phyloP scores from a whole-genome alignment of 768 basidiomycete species.

The Termitomyces sp. region DNA sequence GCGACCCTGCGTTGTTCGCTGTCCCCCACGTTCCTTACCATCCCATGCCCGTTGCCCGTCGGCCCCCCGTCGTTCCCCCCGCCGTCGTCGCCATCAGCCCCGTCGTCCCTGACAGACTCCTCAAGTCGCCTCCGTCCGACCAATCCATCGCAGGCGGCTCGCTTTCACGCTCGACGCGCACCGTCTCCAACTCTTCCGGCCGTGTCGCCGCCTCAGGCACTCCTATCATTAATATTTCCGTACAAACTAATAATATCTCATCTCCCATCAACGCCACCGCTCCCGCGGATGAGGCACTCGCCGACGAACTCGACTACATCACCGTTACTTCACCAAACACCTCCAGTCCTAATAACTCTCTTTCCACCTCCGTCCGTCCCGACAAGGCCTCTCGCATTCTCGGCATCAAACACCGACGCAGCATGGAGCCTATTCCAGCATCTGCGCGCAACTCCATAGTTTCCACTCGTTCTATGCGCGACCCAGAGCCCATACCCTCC shows the following conservation, averaged over 20 bases:
- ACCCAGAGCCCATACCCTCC: conserved; percentile 56
- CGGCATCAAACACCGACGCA: conserved; percentile 70
- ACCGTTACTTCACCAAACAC: conserved; percentile 36
- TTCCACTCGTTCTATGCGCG: conserved; percentile 67
- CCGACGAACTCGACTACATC: conserved; percentile 77
- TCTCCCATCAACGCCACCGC: conserved; percentile 25
- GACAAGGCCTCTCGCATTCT: conserved; percentile 81
- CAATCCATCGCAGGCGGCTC: conserved; percentile 39
- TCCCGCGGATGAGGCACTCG: conserved; percentile 46
- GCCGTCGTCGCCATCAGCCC: conserved; percentile 36
- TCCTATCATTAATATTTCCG: conserved; percentile 55
- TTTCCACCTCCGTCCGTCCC: conserved; percentile 39
- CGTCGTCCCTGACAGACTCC: conserved; percentile 38
- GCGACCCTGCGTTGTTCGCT: not conserved
- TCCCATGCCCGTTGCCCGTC: conserved; percentile 11
- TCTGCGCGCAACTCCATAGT: conserved; percentile 75
- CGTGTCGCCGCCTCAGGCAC: conserved; percentile 34
- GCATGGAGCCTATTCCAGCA: conserved; percentile 85
- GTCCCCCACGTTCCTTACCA: conserved; percentile 7
- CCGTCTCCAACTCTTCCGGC: conserved; percentile 22
- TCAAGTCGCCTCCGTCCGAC: conserved; percentile 51
- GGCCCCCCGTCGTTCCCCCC: too few species aligned
- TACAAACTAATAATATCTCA: conserved; percentile 30
- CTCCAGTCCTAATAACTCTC: conserved; percentile 31
- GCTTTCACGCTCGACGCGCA: conserved; percentile 26